Evolutionary conservation across 768 basidiomycete species (phyloP).

Genomic region (Hericium erinaceus): DNA sequence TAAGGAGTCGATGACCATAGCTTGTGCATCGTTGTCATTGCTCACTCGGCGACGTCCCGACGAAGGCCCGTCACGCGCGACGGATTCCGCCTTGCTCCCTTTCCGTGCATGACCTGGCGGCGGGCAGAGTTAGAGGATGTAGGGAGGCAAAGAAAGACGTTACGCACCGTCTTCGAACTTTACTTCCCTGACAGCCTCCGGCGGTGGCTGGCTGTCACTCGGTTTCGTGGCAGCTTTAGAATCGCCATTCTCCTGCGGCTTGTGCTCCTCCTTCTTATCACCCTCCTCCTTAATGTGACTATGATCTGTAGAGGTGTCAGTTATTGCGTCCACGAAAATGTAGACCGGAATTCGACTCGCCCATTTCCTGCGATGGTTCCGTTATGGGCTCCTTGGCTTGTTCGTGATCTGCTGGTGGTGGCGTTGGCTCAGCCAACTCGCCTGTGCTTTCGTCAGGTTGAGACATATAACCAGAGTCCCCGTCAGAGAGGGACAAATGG

Average conservation of each 20-base stretch:
- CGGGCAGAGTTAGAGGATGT: too few species aligned
- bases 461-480: constrained; percentile 6
- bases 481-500: background rate
- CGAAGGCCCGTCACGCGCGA: background rate
- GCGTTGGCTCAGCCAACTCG: background rate
- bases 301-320: too few species aligned
- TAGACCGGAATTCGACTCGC: background rate
- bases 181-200: background rate
- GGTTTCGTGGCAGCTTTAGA: background rate
- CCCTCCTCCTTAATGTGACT: background rate
- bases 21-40: constrained; percentile 56
- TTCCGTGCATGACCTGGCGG: too few species aligned
- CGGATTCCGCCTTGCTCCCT: too few species aligned
- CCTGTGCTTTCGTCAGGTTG: constrained; percentile 1
- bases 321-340: background rate
- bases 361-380: background rate
- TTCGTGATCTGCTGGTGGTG: background rate
- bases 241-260: background rate
- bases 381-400: background rate
- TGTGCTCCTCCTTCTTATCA: background rate
- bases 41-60: constrained; percentile 2
- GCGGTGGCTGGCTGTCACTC: constrained; percentile 1
- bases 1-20: constrained; percentile 72
- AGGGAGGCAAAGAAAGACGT: too few species aligned
- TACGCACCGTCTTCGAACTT: background rate